Base-by-base conservation (phyloP, 2,329 filamentous ascomycete species). In the Pseudocercospora musae region DNA sequence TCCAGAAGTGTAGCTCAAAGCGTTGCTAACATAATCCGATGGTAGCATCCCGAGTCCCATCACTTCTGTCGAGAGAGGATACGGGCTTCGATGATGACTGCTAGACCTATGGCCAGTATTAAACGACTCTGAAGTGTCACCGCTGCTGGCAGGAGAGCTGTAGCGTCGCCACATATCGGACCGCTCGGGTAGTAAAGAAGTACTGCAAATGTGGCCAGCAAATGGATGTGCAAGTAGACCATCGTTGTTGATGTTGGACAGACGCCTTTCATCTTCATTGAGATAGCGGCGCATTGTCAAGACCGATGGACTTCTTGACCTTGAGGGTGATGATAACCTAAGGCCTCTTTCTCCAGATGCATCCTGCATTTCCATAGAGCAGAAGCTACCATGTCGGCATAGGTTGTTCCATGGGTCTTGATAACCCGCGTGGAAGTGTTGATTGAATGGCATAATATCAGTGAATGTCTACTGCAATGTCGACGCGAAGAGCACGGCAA, bases 131-230 rank as follows among this genome's bases (percentile, higher is more conserved):
- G 58, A 40, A 31, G 56, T 52, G 33, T 53, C 62, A 31, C 52
- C 20, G 29, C 58, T 64, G 58, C 49, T 61, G 1, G 60, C 42
- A 4, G 67, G 58, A 6, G 63, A 64, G 15, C 44, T 40, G 25
- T 40, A 56, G 2, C 46, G 52, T 49, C 48, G 40, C 31, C 48
- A 46, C 33, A 13, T 25, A 49, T 55, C 27, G 18, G 46, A 31
- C 3, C 42, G 11, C 7, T 53, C 23, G 4, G 18, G n/a, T 31
- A 59, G 50, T 8, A 15, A 40, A 4, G 40, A 11, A 18, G 54
- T 18, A 21, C 33, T n/a, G n/a, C 13, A 23, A 4, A 23, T 13
- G 1, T 21, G 31, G 4, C 48, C 46, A 23, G 54, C 25, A 21
- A 33, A 52, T 13, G 42, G 50, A 11, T 49, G 52, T 23, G 37